Evolutionary conservation across 345 rosid species (phyloP), one percentile per base, ranked within the genome.

Genomic region (Xanthoceras sorbifolium): DNA sequence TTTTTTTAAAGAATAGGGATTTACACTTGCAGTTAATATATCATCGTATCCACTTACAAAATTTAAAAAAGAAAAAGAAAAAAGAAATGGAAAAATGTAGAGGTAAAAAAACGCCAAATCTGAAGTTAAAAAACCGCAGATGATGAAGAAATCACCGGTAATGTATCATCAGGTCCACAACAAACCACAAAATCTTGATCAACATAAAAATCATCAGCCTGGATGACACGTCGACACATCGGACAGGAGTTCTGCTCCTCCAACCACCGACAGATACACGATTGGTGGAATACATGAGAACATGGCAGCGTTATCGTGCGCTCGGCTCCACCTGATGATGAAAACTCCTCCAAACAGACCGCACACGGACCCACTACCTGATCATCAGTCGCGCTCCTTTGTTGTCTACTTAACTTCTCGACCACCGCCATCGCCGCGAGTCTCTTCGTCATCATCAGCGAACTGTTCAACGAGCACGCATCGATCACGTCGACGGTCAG

Each of bases 291-390:
- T 9, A 70, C 52, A 5, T 70, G 73, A 52, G 38, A 54, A 54
- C 73, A 70, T 12, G 73, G 73, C 61, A 54, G 18, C 73, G 25
- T 38, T 38, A 38, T 2, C 9, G 5, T 38, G 42, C 1, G 42
- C 9, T 38, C 42, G 42, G 42, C 42, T 38, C 42, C 42, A 38
- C 42, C 42, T 38, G 42, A 8, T 38, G 42, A 8, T 46, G 59
- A 70, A 20, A 70, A 46, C 61, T 20, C 73, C 17, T 70, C 73
- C 40, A 70, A 32, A 54, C 73, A 70, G 18, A 70, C 61, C 61
- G 38, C 73, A 22, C 73, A 70, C 1, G 50, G n/a, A n/a, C 38
- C 25, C 4, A 31, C 61, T 31, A 1, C 42, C 23, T 9, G 11
- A 29, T 69, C 23, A 11, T 9, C 18, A 20, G 1, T 6, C 48